phyloP scores from a whole-genome alignment of 805 yeast species.

The Debaryomyces castellii region DNA sequence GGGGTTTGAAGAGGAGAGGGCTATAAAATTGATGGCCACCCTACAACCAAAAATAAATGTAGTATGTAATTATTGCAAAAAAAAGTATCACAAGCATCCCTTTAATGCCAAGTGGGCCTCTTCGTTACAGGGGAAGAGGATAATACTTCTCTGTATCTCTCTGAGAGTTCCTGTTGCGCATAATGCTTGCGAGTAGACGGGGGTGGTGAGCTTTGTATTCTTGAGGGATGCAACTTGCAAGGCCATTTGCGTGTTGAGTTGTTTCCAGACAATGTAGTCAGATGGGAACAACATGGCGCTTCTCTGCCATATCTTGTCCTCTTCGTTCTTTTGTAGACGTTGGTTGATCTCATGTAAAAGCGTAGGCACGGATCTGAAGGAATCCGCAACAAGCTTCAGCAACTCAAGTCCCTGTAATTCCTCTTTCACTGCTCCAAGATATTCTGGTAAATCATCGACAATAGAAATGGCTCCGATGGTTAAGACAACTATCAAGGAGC shows the following conservation, averaged over 20 bases:
- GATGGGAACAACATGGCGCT: constrained; percentile 75
- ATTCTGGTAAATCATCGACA: constrained; percentile 56
- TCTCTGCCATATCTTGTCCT: constrained; percentile 55
- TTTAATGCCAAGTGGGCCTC: constrained; percentile 9
- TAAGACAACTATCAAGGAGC: constrained; percentile 64
- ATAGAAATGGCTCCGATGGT: constrained; percentile 80
- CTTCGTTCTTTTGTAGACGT: constrained; percentile 27
- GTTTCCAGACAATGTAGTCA: constrained; percentile 66
- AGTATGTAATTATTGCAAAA: not conserved
- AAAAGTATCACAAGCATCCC: constrained; percentile 4
- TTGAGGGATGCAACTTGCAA: constrained; percentile 55
- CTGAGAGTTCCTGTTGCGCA: constrained; percentile 47
- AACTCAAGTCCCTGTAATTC: constrained; percentile 60
- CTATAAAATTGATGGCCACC: not conserved
- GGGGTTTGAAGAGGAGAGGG: not conserved
- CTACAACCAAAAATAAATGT: not conserved
- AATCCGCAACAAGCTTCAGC: constrained; percentile 48
- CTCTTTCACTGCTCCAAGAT: constrained; percentile 61
- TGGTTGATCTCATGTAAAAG: constrained; percentile 52
- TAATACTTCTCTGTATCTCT: constrained; percentile 65
- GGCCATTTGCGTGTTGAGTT: constrained; percentile 56
- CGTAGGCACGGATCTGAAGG: constrained; percentile 54
- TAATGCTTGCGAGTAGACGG: constrained; percentile 53
- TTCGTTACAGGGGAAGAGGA: constrained; percentile 51
- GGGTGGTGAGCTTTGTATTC: constrained; percentile 50